Percentiles rank a stretch among this genome's conserved stretches.
phyloP scores from a whole-genome alignment of 805 yeast species.

The Candida saitoana region DNA sequence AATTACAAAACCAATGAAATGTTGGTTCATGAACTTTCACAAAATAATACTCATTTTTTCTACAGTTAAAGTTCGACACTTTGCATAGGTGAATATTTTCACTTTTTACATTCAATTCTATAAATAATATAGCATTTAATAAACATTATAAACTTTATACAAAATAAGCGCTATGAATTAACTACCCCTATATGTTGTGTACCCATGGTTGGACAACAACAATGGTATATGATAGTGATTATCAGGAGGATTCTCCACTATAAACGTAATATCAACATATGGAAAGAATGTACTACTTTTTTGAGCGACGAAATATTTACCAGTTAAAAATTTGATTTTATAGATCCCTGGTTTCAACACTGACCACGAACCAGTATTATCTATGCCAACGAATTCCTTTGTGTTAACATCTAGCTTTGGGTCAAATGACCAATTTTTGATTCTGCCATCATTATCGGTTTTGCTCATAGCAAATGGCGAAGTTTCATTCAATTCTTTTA shows the following conservation, averaged over 20 bases:
- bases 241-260: conserved; percentile 62
- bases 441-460: conserved; percentile 81
- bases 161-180: conserved; percentile 16
- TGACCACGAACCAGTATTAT: conserved; percentile 33
- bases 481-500: conserved; percentile 18
- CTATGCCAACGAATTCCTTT: conserved; percentile 7
- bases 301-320: conserved; percentile 50
- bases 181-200: conserved; percentile 88
- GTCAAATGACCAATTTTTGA: conserved; percentile 59
- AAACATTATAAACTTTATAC: not conserved
- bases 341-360: conserved; percentile 58
- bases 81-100: not conserved
- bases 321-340: conserved; percentile 73
- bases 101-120: not conserved
- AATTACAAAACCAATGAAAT: conserved; percentile 59
- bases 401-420: conserved; percentile 24
- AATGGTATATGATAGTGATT: conserved; percentile 88
- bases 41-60: conserved; percentile 62
- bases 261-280: conserved; percentile 74
- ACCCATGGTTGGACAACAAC: conserved; percentile 77
- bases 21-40: conserved; percentile 63
- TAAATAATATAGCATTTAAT: not conserved
- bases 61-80: conserved; percentile 19
- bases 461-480: conserved; percentile 60
- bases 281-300: conserved; percentile 70